Evolutionary conservation across 805 yeast species (phyloP).

Genomic region (Metschnikowia drakensbergensis): DNA sequence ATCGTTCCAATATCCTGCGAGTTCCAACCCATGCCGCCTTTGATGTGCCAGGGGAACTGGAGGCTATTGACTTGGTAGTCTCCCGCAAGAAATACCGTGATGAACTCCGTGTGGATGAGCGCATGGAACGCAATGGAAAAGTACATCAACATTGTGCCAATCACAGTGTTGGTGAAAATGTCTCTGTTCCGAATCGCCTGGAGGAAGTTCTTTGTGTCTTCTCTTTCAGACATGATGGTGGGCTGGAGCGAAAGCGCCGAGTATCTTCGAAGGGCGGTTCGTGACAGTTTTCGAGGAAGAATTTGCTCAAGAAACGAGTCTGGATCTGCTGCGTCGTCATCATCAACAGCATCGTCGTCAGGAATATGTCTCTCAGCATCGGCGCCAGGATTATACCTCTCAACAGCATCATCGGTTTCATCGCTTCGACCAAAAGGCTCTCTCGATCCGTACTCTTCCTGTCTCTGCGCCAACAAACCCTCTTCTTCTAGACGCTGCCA

Average conservation of each 20-base stretch:
- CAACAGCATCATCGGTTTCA: no score
- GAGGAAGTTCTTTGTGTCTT: slow-evolving; percentile 11
- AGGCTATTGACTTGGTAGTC: slow-evolving; percentile 23
- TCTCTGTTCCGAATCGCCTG: slow-evolving; percentile 19
- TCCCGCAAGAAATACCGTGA: slow-evolving; percentile 52
- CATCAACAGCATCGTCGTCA: not conserved
- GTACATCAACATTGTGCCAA: slow-evolving; percentile 32
- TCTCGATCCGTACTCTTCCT: not conserved
- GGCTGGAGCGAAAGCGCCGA: slow-evolving; percentile 18
- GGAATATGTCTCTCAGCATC: not conserved
- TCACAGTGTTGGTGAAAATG: slow-evolving; percentile 28
- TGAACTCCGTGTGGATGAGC: slow-evolving; percentile 49
- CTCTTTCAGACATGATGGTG: slow-evolving; percentile 13
- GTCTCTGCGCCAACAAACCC: not conserved
- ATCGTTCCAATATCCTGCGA: slow-evolving; percentile 48
- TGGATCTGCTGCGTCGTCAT: not conserved
- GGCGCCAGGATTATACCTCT: not conserved
- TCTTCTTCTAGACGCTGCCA: slow-evolving; percentile 19
- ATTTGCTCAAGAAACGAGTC: slow-evolving; percentile 1
- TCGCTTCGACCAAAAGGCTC: no score
- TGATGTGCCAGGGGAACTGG: slow-evolving; percentile 45
- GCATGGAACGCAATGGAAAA: slow-evolving; percentile 45
- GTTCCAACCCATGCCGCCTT: slow-evolving; percentile 51
- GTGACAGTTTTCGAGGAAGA: slow-evolving; percentile 11
- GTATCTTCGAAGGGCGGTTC: slow-evolving; percentile 18